phyloP scores from a whole-genome alignment of 75 land plant species.

The Pinus tabuliformis region DNA sequence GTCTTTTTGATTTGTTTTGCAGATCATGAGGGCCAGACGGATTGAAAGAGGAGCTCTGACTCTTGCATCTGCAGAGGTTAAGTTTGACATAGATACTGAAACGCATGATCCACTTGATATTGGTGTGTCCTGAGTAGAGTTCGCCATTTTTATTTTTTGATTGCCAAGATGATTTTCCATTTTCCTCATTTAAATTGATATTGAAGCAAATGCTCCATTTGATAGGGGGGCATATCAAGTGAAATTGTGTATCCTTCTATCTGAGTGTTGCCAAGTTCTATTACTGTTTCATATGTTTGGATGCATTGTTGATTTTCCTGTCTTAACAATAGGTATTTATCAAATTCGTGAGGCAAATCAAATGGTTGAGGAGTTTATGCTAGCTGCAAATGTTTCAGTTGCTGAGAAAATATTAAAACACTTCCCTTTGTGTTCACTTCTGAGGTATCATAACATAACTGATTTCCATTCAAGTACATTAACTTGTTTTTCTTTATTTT shows the following conservation, averaged over 20 bases:
- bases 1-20: slow-evolving; percentile 16
- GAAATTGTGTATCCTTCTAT: neutral
- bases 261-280: neutral
- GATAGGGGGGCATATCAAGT: neutral
- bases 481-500: too few relatives aligned
- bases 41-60: slow-evolving; percentile 98
- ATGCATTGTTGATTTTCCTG: slow-evolving; percentile 6
- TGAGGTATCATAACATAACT: slow-evolving; percentile 49
- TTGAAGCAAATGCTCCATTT: neutral
- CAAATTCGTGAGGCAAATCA: slow-evolving; percentile 98
- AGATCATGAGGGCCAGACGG: slow-evolving; percentile 93
- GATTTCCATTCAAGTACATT: neutral
- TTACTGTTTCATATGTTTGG: neutral
- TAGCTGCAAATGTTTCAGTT: slow-evolving; percentile 98
- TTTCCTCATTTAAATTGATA: neutral
- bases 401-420: slow-evolving; percentile 84
- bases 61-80: slow-evolving; percentile 98
- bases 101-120: slow-evolving; percentile 99
- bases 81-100: slow-evolving; percentile 97
- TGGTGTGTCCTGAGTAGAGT: slow-evolving; percentile 43
- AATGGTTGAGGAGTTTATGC: slow-evolving; percentile 99
- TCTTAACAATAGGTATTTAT: slow-evolving; percentile 73
- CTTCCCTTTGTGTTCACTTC: slow-evolving; percentile 76
- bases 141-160: neutral
- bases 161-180: neutral